A percentile compares a stretch with the other conserved stretches of the same genome.
phyloP scores from a whole-genome alignment of 305 asterid species.

The Solanum hybrid region DNA sequence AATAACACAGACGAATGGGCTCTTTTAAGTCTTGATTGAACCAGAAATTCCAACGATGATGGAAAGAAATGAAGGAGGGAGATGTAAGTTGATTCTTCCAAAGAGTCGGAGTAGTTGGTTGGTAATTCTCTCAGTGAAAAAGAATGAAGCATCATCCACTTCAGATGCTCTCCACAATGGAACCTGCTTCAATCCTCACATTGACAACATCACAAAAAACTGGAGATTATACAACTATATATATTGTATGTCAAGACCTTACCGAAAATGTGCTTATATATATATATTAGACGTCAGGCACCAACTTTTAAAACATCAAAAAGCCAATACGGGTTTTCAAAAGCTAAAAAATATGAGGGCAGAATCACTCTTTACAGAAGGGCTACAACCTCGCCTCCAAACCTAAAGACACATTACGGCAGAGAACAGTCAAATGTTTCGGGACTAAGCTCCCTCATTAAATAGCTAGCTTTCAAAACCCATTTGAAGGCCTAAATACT shows the following conservation, averaged over 20 bases:
- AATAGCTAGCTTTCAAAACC: background rate
- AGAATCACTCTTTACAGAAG: conserved; percentile 10
- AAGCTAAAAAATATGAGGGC: background rate
- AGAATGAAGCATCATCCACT: background rate
- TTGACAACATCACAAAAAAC: background rate
- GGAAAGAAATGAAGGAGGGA: background rate
- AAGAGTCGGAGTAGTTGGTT: background rate
- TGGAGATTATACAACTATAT: background rate
- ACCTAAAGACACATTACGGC: background rate
- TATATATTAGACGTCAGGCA: background rate
- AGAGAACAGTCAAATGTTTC: background rate
- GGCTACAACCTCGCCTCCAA: background rate
- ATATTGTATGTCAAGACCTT: background rate
- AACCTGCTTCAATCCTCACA: background rate
- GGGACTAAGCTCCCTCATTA: background rate
- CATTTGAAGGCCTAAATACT: conserved; percentile 11
- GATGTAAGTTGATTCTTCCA: background rate
- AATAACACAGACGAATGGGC: background rate
- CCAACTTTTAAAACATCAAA: background rate
- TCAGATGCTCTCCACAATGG: background rate
- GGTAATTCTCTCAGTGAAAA: background rate
- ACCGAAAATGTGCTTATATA: background rate
- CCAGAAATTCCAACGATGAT: background rate
- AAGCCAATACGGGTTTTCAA: background rate
- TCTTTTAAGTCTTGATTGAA: background rate